These are phyloP conservation scores for Pisolithus microcarpus DNA, from an alignment of 768 basidiomycete genomes.

Conservation along the genomic window DNA sequence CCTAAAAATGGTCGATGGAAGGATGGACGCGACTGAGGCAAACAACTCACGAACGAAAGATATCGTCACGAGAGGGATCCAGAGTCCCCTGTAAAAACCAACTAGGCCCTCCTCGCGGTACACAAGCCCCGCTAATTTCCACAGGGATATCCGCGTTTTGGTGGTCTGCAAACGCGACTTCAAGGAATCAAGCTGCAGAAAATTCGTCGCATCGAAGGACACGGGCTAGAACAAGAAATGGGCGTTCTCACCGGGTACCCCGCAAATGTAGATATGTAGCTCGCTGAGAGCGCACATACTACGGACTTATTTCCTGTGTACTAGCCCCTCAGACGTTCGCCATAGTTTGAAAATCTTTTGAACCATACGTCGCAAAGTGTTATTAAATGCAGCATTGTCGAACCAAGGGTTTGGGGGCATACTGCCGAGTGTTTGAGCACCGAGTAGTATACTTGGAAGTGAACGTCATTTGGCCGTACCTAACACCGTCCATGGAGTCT, in stretches of 20 bases:
- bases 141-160: conserved; percentile 66
- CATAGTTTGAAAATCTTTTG: neutral
- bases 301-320: conserved; percentile 73
- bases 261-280: conserved; percentile 86
- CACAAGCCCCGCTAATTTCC: conserved; percentile 60
- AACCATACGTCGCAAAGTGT: conserved; percentile 57
- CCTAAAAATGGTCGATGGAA: conserved; percentile 36
- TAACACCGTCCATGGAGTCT: conserved; percentile 76
- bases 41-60: conserved; percentile 83
- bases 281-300: conserved; percentile 85
- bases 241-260: conserved; percentile 65
- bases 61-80: conserved; percentile 92
- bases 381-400: conserved; percentile 54
- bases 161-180: conserved; percentile 90
- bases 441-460: neutral
- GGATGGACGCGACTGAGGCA: conserved; percentile 3
- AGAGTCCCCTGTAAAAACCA: conserved; percentile 86
- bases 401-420: conserved; percentile 59
- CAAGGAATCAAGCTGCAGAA: conserved; percentile 75
- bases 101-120: conserved; percentile 80
- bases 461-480: conserved; percentile 27
- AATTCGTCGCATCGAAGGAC: neutral
- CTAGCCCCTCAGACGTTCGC: conserved; percentile 2
- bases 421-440: conserved; percentile 19
- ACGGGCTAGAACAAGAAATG: neutral